These are phyloP conservation scores for Eremothecium gossypii DNA, from an alignment of 1,139 yeast species.

Conservation along the genomic window DNA sequence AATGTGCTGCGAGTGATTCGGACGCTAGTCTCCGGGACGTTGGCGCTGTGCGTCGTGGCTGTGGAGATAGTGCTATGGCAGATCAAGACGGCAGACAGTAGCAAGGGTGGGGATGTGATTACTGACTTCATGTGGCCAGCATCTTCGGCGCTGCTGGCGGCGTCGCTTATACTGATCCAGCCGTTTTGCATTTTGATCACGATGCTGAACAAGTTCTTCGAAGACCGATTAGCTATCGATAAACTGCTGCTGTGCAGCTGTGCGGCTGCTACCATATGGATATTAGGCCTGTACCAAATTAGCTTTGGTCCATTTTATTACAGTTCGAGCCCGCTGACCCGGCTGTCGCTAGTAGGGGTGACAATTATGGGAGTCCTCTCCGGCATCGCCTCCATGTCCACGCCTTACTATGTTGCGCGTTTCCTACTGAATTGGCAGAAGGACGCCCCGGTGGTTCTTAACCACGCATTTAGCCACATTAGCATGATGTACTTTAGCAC, in stretches of 20 bases:
- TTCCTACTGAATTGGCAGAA: slow-evolving; percentile 11
- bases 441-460: slow-evolving; percentile 2
- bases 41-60: slow-evolving; percentile 22
- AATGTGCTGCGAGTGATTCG: slow-evolving; percentile 14
- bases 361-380: slow-evolving; percentile 62
- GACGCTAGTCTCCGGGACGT: slow-evolving; percentile 22
- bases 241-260: slow-evolving; percentile 16
- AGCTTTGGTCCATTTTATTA: slow-evolving; percentile 31
- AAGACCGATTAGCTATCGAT: slow-evolving; percentile 21
- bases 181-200: slow-evolving; percentile 29
- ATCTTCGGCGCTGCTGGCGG: slow-evolving; percentile 15
- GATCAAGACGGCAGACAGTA: slow-evolving; percentile 20
- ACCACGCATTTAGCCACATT: slow-evolving; percentile 1
- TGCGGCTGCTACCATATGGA: slow-evolving; percentile 18
- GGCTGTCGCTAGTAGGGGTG: slow-evolving; percentile 62
- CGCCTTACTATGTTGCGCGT: slow-evolving; percentile 39
- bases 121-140: slow-evolving; percentile 25
- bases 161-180: slow-evolving; percentile 24
- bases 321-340: slow-evolving; percentile 39
- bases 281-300: slow-evolving; percentile 13
- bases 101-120: slow-evolving; percentile 16
- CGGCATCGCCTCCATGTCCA: slow-evolving; percentile 69
- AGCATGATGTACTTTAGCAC: slow-evolving; percentile 9
- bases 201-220: slow-evolving; percentile 30
- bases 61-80: slow-evolving; percentile 29